These are phyloP conservation scores for Puccinia triticina DNA, from an alignment of 1,284 basidiomycete genomes.

Conservation along the genomic window DNA sequence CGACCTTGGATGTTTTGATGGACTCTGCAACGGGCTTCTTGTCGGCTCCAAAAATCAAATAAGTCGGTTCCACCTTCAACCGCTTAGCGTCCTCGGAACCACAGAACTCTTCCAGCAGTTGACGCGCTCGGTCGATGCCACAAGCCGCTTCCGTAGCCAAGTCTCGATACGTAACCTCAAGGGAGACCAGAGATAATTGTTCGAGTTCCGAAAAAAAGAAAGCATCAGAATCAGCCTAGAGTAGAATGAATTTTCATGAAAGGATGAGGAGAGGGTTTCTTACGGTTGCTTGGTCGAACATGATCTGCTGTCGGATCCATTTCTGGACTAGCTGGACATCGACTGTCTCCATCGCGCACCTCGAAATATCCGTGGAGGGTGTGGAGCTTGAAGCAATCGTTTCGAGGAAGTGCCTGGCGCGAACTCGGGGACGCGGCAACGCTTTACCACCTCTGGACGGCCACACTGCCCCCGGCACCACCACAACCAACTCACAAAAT, in stretches of 20 bases:
- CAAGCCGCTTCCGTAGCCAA: constrained; percentile 26
- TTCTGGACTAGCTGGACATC: constrained; percentile 17
- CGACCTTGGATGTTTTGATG: constrained; percentile 3
- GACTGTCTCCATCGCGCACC: background rate
- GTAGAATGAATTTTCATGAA: too few relatives aligned
- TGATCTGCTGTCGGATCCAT: constrained; percentile 45
- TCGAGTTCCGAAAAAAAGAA: background rate
- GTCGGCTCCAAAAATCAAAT: constrained; percentile 26
- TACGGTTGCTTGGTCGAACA: constrained; percentile 47
- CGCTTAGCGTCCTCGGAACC: constrained; percentile 20
- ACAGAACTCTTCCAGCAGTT: constrained; percentile 35
- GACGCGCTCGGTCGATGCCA: constrained; percentile 6
- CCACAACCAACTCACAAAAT: too few relatives aligned
- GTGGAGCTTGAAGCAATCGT: background rate
- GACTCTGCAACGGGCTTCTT: constrained; percentile 8
- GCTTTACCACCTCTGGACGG: too few relatives aligned
- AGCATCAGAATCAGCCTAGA: background rate
- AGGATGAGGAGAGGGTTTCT: background rate
- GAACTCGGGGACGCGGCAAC: too few relatives aligned
- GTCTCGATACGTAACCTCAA: constrained; percentile 28
- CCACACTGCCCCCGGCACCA: too few relatives aligned
- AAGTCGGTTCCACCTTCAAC: constrained; percentile 34
- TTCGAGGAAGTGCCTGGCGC: too few relatives aligned
- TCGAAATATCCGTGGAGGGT: background rate
- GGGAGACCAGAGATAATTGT: background rate